A percentile compares a stretch with the other conserved stretches of the same genome.
These are phyloP conservation scores for Trypanosomatidae sp. DNA, from an alignment of 208 protist species.

Conservation along the genomic window DNA sequence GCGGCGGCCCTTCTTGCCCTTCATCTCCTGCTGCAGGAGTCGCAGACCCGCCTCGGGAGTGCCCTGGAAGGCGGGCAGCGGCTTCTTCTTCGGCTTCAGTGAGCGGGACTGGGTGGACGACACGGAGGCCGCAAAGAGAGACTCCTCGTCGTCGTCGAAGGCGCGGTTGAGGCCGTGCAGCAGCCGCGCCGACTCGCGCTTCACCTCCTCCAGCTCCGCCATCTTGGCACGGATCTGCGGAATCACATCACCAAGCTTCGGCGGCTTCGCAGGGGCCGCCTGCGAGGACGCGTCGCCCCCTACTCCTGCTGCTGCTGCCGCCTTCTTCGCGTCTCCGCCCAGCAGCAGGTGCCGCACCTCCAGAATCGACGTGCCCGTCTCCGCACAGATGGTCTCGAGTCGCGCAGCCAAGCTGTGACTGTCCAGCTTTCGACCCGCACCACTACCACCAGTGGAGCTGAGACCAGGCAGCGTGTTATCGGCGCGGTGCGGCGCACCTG, in stretches of 20 bases:
- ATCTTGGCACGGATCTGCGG: slow-evolving; percentile 36
- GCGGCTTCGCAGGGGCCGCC: too few relatives aligned
- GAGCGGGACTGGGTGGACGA: slow-evolving; percentile 19
- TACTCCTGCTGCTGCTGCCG: background rate
- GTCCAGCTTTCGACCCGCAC: too few relatives aligned
- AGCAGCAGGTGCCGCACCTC: slow-evolving; percentile 32
- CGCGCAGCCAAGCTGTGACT: slow-evolving; percentile 5
- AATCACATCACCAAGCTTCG: slow-evolving; percentile 33
- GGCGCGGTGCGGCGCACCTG: slow-evolving; percentile 6
- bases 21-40: slow-evolving; percentile 29
- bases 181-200: slow-evolving; percentile 38
- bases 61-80: slow-evolving; percentile 29
- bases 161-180: slow-evolving; percentile 34
- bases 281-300: too few relatives aligned
- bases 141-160: slow-evolving; percentile 40
- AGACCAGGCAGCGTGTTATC: background rate
- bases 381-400: slow-evolving; percentile 33
- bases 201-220: slow-evolving; percentile 39
- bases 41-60: slow-evolving; percentile 14
- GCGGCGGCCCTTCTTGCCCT: background rate
- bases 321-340: slow-evolving; percentile 7
- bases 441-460: background rate
- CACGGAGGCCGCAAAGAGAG: slow-evolving; percentile 12
- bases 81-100: slow-evolving; percentile 63
- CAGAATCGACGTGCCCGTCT: slow-evolving; percentile 41